Evolutionary conservation across 768 basidiomycete species (phyloP), one percentile per base, ranked within the genome.

Genomic region (Macrolepiota dolichaula): DNA sequence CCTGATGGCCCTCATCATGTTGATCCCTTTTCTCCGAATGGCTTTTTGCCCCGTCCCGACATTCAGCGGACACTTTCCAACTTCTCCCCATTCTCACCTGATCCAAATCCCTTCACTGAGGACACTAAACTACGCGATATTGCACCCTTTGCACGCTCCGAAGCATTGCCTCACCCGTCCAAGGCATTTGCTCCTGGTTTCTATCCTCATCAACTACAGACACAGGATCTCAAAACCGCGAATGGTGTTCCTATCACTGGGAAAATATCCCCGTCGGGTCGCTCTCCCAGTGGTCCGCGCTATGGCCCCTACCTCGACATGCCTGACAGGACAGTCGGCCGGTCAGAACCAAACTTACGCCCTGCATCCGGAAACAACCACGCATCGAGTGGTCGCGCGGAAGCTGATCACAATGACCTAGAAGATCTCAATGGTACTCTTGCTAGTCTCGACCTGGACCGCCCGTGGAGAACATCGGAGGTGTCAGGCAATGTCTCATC

Each of bases 31-130:
- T 12, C 50, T n/a, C 44, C 50, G 17, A 52, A 38, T 27, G 64
- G 63, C 19, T 70, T 65, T 63, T 58, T 65, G 15, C 65, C 71
- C 2, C 75, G 73, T 44, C 68, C 74, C 11, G 77, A 76, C n/a
- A 63, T 74, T 15, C 72, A 75, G 47, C 75, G 77, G 49, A 56
- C 72, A 4, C 73, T 71, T 53, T 74, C 77, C 19, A 76, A 71
- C 61, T 92, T 92, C 71, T 88, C 89, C 6, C 90, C 90, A 2
- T 92, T 92, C 74, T 92, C 91, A 1, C 90, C 90, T 9, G 90
- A 92, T 66, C 85, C 87, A 9, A 87, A 83, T 64, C 71, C 77
- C 22, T 75, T 75, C 29, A 13, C 29, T 11, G 57, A 59, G 7
- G 66, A 69, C 72, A 52, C 63, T 66, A 56, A 65, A 62, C 24